Percentiles rank a stretch among this genome's conserved stretches.
Conservation (phyloP, 2,329 filamentous ascomycete species). For the Nannizziopsis arthrosporioides region DNA sequence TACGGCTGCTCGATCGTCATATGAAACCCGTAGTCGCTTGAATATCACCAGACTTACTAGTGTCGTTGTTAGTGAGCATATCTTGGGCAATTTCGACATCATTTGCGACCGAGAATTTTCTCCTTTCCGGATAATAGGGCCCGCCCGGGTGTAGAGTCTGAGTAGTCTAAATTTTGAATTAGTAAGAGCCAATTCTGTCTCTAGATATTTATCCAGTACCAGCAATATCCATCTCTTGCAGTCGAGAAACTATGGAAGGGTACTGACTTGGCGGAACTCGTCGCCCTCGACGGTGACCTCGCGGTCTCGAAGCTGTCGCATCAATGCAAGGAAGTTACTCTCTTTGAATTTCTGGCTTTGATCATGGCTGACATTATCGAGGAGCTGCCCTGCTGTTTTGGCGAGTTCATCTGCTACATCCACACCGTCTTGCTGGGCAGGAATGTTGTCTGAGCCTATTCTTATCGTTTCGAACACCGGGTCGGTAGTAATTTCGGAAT, state of each 20-base stretch:
- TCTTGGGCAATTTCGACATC: conserved; percentile 1
- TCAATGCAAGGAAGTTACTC: conserved; percentile 63
- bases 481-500: background rate
- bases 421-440: conserved; percentile 24
- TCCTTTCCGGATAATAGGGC: conserved; percentile 31
- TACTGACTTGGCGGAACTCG: conserved; percentile 40
- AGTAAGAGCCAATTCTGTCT: conserved; percentile 25
- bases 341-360: conserved; percentile 64
- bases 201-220: conserved; percentile 25
- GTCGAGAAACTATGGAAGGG: conserved; percentile 31
- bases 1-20: conserved; percentile 2
- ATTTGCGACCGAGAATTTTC: conserved; percentile 1
- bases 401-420: conserved; percentile 57
- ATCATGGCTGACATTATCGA: conserved; percentile 58
- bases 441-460: conserved; percentile 36
- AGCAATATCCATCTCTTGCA: conserved; percentile 20
- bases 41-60: conserved; percentile 6
- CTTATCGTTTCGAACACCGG: conserved; percentile 21
- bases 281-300: conserved; percentile 64
- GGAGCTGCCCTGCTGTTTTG: conserved; percentile 56
- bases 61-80: conserved; percentile 1
- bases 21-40: background rate
- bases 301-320: conserved; percentile 60
- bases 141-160: conserved; percentile 40
- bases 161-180: conserved; percentile 25